A percentile compares a stretch with the other conserved stretches of the same genome.
Conservation (phyloP, 164 flowering plant genomes). For the Tetrastigma voinierianum region DNA sequence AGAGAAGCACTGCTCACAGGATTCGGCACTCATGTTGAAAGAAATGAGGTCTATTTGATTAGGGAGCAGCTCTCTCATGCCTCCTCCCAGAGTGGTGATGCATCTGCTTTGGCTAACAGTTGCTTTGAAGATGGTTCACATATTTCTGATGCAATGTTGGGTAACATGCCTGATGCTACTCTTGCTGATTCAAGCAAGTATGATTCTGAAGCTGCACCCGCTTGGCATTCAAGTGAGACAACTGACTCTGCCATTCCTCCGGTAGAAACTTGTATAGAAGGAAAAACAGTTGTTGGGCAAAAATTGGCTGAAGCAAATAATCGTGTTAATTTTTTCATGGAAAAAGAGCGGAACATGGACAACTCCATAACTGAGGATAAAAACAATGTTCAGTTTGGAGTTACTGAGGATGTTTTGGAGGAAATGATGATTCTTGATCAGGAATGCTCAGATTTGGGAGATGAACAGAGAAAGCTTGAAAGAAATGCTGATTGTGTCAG, state of each 20-base stretch:
- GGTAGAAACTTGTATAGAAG: conserved; percentile 14
- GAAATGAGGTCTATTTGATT: conserved; percentile 13
- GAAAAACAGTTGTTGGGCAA: conserved; percentile 9
- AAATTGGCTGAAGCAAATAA: conserved; percentile 18
- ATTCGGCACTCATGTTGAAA: conserved; percentile 14
- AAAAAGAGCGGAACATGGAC: conserved; percentile 12
- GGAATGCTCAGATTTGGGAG: conserved; percentile 55
- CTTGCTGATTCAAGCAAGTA: conserved; percentile 17
- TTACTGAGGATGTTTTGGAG: conserved; percentile 45
- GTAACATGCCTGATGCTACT: conserved; percentile 13
- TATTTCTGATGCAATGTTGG: conserved; percentile 15
- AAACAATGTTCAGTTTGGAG: conserved; percentile 23
- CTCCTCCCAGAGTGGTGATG: conserved; percentile 12
- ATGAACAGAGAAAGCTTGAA: conserved; percentile 84
- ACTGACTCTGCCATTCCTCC: conserved; percentile 8
- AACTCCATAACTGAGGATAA: conserved; percentile 17
- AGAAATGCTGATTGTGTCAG: conserved; percentile 92
- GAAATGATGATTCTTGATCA: conserved; percentile 52
- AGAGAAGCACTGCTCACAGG: conserved; percentile 8
- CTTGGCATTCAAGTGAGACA: conserved; percentile 10
- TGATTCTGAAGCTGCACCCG: conserved; percentile 16
- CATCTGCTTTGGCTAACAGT: conserved; percentile 1
- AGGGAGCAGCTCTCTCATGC: conserved; percentile 13
- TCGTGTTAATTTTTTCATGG: conserved; percentile 11
- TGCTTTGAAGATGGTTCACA: conserved; percentile 14